Conservation (phyloP, 164 flowering plant genomes). For the Hamamelis virginiana region DNA sequence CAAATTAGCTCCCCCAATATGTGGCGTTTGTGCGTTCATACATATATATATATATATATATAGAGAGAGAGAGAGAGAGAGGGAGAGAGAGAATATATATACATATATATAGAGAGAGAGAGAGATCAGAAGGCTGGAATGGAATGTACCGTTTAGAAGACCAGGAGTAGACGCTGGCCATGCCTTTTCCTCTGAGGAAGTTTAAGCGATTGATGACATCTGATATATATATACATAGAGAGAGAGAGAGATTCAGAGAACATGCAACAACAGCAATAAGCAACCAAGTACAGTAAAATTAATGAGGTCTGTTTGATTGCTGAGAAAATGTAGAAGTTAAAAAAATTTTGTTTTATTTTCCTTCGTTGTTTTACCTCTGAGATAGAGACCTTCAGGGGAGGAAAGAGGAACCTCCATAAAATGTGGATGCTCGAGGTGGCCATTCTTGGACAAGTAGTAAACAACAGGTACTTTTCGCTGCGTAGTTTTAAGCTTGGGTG, state of each 20-base stretch:
- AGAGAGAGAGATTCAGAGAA: slow-evolving; percentile 6
- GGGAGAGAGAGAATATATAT: too few species aligned
- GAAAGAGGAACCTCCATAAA: slow-evolving; percentile 92
- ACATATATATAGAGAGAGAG: too few species aligned
- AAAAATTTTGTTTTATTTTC: too few species aligned
- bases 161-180: slow-evolving; percentile 87
- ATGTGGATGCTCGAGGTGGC: slow-evolving; percentile 95
- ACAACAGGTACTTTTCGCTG: slow-evolving; percentile 62
- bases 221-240: slow-evolving; percentile 21
- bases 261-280: too few species aligned
- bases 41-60: too few species aligned
- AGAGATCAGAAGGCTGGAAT: too few species aligned
- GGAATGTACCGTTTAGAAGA: slow-evolving; percentile 55
- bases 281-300: too few species aligned
- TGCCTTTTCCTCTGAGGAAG: slow-evolving; percentile 74
- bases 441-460: slow-evolving; percentile 77
- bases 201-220: slow-evolving; percentile 82
- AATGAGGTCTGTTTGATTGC: background rate
- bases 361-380: slow-evolving; percentile 66
- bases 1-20: background rate
- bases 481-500: slow-evolving; percentile 4
- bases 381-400: slow-evolving; percentile 69
- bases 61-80: too few species aligned
- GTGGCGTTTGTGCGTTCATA: too few species aligned
- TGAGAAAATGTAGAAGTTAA: too few species aligned